These are phyloP conservation scores for Dendrobium catenatum DNA, from an alignment of 106 monocot genomes.

Conservation along the genomic window DNA sequence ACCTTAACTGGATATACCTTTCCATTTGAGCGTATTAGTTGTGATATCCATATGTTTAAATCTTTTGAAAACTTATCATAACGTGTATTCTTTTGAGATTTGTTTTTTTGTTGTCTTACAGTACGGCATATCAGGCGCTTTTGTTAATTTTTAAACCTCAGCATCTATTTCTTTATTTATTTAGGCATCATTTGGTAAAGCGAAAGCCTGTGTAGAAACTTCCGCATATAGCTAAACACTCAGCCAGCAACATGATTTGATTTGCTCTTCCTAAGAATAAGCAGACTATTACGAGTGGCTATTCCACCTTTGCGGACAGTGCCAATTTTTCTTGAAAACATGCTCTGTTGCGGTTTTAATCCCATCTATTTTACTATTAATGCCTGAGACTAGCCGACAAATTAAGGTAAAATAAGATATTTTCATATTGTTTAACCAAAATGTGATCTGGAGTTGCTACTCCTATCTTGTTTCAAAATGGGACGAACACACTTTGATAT, in stretches of 20 bases:
- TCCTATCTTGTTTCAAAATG: not conserved
- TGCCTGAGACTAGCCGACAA: not conserved
- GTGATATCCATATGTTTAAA: not conserved
- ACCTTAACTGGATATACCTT: not conserved
- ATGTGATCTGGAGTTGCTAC: not conserved
- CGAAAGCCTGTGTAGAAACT: not conserved
- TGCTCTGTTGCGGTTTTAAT: not conserved
- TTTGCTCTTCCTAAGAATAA: not conserved
- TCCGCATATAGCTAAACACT: not conserved
- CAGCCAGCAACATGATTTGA: not conserved
- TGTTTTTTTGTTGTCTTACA: not conserved
- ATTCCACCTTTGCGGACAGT: not conserved
- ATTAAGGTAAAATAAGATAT: not conserved
- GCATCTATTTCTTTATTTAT: not conserved
- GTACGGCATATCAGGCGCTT: not conserved
- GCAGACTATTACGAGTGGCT: not conserved
- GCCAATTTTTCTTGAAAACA: not conserved
- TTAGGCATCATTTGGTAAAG: not conserved
- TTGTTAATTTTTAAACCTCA: not conserved
- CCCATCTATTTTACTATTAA: not conserved
- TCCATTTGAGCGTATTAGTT: not conserved
- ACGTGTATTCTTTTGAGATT: not conserved
- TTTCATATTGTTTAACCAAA: not conserved
- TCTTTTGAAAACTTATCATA: not conserved
- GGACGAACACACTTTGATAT: not conserved